Percentiles rank a stretch among this genome's conserved stretches.
phyloP scores from a whole-genome alignment of 2,329 filamentous ascomycete genomes.

The Stagonosporopsis cucurbitacearum region DNA sequence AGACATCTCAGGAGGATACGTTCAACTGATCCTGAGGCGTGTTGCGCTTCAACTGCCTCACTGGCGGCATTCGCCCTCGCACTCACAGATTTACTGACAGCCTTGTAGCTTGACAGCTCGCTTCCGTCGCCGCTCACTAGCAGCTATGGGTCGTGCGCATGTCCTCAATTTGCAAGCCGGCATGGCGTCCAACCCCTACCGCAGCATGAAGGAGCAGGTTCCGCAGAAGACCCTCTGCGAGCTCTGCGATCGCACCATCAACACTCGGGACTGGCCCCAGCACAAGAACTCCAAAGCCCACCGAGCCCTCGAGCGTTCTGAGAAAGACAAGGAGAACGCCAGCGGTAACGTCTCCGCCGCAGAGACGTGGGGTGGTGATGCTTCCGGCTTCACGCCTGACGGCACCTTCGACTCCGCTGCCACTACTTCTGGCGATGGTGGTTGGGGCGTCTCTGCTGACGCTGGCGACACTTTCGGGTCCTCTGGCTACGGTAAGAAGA shows the following conservation, averaged over 20 bases:
- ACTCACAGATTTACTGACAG: constrained; percentile 8
- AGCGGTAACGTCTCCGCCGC: constrained; percentile 7
- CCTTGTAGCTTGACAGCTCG: constrained; percentile 16
- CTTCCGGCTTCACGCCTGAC: constrained; percentile 11
- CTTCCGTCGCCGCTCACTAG: background rate
- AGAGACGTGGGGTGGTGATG: constrained; percentile 15
- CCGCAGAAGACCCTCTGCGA: constrained; percentile 36
- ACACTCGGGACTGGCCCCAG: constrained; percentile 38
- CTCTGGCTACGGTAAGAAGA: constrained; percentile 33
- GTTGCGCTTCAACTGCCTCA: constrained; percentile 9
- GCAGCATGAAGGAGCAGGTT: constrained; percentile 25
- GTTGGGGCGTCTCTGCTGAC: constrained; percentile 22
- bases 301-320: constrained; percentile 27
- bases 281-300: constrained; percentile 47
- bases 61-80: background rate
- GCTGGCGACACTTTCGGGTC: background rate
- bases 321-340: constrained; percentile 30
- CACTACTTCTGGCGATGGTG: constrained; percentile 53
- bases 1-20: background rate
- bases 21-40: background rate
- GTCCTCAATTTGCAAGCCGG: constrained; percentile 1
- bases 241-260: constrained; percentile 40
- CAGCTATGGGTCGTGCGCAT: constrained; percentile 2
- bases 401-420: constrained; percentile 10
- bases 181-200: constrained; percentile 35